Conservation (phyloP, 2,329 filamentous ascomycete genomes). For the Xylariaceae sp. region DNA sequence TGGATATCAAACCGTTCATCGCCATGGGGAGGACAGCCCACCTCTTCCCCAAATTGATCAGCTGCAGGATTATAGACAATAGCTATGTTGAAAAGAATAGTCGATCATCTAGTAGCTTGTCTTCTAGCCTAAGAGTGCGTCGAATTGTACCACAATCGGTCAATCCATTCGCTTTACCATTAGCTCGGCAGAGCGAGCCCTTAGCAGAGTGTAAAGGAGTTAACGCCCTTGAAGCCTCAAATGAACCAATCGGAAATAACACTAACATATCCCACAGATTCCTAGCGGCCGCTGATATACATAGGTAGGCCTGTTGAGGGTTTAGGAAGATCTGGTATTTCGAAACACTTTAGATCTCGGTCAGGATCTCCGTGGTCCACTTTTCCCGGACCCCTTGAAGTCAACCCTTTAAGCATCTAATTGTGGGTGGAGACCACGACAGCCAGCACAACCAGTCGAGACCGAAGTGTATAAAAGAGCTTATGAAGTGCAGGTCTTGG, state of each 20-base stretch:
- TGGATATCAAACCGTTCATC: slow-evolving; percentile 17
- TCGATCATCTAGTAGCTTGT: background rate
- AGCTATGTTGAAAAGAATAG: too few species aligned
- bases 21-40: background rate
- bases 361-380: slow-evolving; percentile 2
- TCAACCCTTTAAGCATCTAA: background rate
- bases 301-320: background rate
- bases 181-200: background rate
- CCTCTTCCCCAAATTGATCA: background rate
- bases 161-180: background rate
- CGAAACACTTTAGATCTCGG: slow-evolving; percentile 21
- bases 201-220: background rate
- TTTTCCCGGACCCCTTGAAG: background rate
- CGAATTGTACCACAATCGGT: background rate
- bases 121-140: background rate
- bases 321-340: slow-evolving; percentile 5
- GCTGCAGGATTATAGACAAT: background rate
- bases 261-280: background rate
- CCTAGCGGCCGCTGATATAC: background rate
- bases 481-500: background rate
- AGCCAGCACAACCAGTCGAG: background rate
- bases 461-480: background rate
- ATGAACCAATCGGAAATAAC: background rate
- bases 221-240: background rate
- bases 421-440: background rate